Evolutionary conservation across 2,329 filamentous ascomycete genomes (phyloP).

Genomic region (Aspergillus japonicus): DNA sequence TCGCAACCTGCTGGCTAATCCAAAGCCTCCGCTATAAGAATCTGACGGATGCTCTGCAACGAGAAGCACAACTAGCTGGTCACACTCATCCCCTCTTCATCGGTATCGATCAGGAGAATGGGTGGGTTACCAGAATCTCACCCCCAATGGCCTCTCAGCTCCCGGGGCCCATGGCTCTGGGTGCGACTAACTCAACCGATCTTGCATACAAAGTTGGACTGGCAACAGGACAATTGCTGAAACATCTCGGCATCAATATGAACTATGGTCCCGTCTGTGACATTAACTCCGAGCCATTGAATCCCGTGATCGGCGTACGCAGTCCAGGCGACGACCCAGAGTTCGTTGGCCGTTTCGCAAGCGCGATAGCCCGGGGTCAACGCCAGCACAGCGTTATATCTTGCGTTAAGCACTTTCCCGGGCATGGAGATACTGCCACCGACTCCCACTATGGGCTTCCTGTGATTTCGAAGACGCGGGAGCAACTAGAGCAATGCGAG

Average conservation of each 20-base stretch:
- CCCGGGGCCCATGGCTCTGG: constrained; percentile 47
- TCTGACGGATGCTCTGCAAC: constrained; percentile 38
- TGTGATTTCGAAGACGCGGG: constrained; percentile 38
- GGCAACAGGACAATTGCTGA: constrained; percentile 41
- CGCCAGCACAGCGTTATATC: constrained; percentile 41
- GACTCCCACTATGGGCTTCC: constrained; percentile 47
- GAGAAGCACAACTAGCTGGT: constrained; percentile 39
- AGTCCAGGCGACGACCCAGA: constrained; percentile 45
- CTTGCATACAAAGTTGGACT: constrained; percentile 37
- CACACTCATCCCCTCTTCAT: constrained; percentile 45
- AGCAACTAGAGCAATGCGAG: constrained; percentile 42
- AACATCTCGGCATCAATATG: constrained; percentile 46
- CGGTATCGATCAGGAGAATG: constrained; percentile 49
- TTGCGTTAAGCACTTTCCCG: constrained; percentile 49
- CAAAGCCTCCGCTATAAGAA: constrained; percentile 18
- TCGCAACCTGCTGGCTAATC: constrained; percentile 2
- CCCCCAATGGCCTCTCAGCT: constrained; percentile 42
- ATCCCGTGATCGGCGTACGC: constrained; percentile 46
- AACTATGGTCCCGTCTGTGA: constrained; percentile 49
- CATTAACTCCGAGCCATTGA: constrained; percentile 46
- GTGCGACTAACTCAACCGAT: constrained; percentile 39
- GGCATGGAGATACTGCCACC: constrained; percentile 46
- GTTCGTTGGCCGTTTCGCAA: constrained; percentile 43
- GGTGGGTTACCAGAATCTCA: constrained; percentile 44
- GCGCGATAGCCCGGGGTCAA: constrained; percentile 39